Evolutionary conservation across 164 flowering plant species (phyloP).

Genomic region (Buxus sempervirens): DNA sequence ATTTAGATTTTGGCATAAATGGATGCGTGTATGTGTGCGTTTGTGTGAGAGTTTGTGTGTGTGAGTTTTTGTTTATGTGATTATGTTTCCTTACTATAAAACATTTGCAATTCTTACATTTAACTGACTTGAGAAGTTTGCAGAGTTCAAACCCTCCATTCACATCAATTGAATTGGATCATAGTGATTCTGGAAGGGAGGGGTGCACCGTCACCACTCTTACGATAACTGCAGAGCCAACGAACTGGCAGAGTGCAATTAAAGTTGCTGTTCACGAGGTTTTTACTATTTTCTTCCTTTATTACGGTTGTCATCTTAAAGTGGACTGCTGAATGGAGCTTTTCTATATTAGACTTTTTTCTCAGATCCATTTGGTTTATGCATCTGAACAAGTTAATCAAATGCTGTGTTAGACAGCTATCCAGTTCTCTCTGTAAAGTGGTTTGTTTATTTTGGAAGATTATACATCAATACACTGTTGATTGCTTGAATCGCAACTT

Average conservation of each 20-base stretch:
- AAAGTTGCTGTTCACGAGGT: constrained; percentile 99
- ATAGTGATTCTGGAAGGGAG: constrained; percentile 98
- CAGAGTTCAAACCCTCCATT: constrained; percentile 99
- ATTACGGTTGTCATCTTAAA: background rate
- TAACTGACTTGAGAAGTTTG: constrained; percentile 8
- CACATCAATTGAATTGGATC: constrained; percentile 93
- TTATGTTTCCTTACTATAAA: background rate
- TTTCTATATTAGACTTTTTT: no score
- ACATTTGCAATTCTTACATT: background rate
- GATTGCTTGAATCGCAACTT: no score
- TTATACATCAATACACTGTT: no score
- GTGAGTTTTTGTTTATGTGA: no score
- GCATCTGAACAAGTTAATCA: background rate
- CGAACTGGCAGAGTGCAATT: constrained; percentile 89
- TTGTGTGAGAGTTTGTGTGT: no score
- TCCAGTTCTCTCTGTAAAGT: no score
- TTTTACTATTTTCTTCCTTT: constrained; percentile 17
- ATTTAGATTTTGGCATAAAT: no score
- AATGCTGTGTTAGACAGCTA: no score
- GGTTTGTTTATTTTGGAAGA: background rate
- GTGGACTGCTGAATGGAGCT: background rate
- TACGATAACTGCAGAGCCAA: constrained; percentile 94
- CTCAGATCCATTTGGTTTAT: background rate
- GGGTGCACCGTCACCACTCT: constrained; percentile 99
- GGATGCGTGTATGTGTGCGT: no score